A percentile compares a stretch with the other conserved stretches of the same genome.
These are phyloP conservation scores for Metarhizium album DNA, from an alignment of 2,329 filamentous ascomycete species.

Conservation along the genomic window DNA sequence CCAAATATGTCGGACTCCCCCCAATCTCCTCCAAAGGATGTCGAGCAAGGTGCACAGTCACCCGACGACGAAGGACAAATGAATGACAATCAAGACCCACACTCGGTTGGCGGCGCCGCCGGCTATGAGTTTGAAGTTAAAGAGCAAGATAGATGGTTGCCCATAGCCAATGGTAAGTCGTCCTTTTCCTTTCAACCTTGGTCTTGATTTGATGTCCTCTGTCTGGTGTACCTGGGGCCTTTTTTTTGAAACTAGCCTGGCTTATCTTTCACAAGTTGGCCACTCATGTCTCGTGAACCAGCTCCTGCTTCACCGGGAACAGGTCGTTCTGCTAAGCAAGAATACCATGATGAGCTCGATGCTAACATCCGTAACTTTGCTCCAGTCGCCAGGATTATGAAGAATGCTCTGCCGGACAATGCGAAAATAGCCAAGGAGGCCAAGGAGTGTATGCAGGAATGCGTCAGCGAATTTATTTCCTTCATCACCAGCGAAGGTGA, in stretches of 20 bases:
- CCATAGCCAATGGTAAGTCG: slow-evolving; percentile 98
- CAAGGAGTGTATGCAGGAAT: slow-evolving; percentile 99
- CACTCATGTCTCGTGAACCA: slow-evolving; percentile 51
- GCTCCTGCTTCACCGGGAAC: slow-evolving; percentile 39
- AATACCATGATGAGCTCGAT: slow-evolving; percentile 52
- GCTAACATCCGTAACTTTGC: slow-evolving; percentile 92
- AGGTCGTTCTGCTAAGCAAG: slow-evolving; percentile 34
- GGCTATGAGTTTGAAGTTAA: slow-evolving; percentile 96
- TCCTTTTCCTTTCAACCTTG: slow-evolving; percentile 13
- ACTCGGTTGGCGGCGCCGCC: slow-evolving; percentile 51
- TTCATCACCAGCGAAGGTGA: slow-evolving; percentile 98
- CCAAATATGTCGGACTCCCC: slow-evolving; percentile 85
- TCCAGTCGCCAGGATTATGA: slow-evolving; percentile 98
- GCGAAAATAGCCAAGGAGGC: slow-evolving; percentile 99
- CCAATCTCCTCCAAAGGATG: slow-evolving; percentile 87
- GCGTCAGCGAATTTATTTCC: slow-evolving; percentile 98
- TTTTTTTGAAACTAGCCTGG: slow-evolving; percentile 17
- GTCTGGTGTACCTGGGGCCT: not conserved
- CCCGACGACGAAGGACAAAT: slow-evolving; percentile 90
- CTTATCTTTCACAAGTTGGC: slow-evolving; percentile 19
- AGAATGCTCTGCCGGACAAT: slow-evolving; percentile 91
- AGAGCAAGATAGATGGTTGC: slow-evolving; percentile 98
- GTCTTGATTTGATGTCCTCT: slow-evolving; percentile 33
- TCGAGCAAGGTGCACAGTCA: slow-evolving; percentile 87
- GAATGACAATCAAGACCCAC: slow-evolving; percentile 75